Base-by-base conservation (phyloP, 176 grass and related monocot species). In the Alopecurus myosuroides region DNA sequence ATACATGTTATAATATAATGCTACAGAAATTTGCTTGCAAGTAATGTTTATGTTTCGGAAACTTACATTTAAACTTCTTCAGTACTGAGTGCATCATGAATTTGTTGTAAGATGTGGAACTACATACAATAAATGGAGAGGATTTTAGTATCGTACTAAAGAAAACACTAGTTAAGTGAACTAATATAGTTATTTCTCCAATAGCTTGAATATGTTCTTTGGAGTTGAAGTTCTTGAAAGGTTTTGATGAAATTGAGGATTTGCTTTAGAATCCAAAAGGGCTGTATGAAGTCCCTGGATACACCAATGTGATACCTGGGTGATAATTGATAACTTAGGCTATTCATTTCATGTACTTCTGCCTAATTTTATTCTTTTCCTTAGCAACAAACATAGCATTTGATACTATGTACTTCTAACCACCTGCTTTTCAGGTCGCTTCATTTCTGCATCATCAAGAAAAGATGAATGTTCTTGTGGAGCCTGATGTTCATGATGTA, bases 381-480 rank as follows among this genome's bases (percentile, higher is more conserved):
- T 89, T 50, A n/a, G 76, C 29, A 73, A 74, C n/a, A 45, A 4
- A 68, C 15, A n/a, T 74, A 65, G 22, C 9, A 80, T 80, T 79
- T 58, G 66, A 36, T 44, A 62, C 74, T 11, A 36, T 65, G 84
- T 74, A 49, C 11, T 82, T 86, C 51, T 48, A 39, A 19, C 66
- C 11, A 58, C n/a, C 70, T 85, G 10, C 15, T 84, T 65, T 83
- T 77, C 58, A 99, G 97, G 91, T 91, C 74, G 88, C 91, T 71
- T 96, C 92, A 72, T 99, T 92, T 88, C 81, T 99, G 25, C 80
- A 99, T 82, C 87, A 96, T 84, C 94, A 96, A 88, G 94, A 99
- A 89, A 99, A 91, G 86, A 94, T 99, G 94, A 99, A 92, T 91
- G 97, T 99, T 89, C 97, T 99, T 85, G 97, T 99, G 81, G 97